Evolutionary conservation across 2,329 filamentous ascomycete species (phyloP).

Genomic region (Raffaelea arxii): DNA sequence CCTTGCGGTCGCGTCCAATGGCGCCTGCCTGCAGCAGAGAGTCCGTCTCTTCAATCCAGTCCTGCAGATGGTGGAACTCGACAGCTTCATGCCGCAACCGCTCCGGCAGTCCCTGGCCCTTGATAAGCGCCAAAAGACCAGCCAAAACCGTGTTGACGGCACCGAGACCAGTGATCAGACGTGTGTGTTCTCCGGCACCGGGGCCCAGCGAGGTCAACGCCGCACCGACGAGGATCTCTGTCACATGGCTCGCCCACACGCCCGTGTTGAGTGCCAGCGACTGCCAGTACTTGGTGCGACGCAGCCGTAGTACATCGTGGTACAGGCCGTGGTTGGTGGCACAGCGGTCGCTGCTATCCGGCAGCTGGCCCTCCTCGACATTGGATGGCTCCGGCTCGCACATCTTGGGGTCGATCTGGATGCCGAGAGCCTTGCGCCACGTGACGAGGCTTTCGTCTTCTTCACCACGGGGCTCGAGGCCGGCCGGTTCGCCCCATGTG

Average conservation of each 20-base stretch:
- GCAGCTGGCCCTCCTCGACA: slow-evolving; percentile 25
- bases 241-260: slow-evolving; percentile 32
- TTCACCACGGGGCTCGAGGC: slow-evolving; percentile 21
- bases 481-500: slow-evolving; percentile 27
- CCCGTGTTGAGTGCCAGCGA: slow-evolving; percentile 24
- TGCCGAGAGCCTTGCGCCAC: slow-evolving; percentile 33
- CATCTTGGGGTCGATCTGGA: slow-evolving; percentile 22
- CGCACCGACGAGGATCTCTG: slow-evolving; percentile 37
- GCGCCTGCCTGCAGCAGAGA: slow-evolving; percentile 30
- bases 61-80: slow-evolving; percentile 35
- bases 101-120: slow-evolving; percentile 40
- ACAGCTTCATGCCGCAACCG: slow-evolving; percentile 34
- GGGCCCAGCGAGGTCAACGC: slow-evolving; percentile 36
- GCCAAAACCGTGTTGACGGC: slow-evolving; percentile 54
- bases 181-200: slow-evolving; percentile 35
- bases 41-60: slow-evolving; percentile 46
- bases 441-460: slow-evolving; percentile 30
- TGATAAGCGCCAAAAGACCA: slow-evolving; percentile 47
- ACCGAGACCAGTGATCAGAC: slow-evolving; percentile 46
- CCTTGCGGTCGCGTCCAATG: slow-evolving; percentile 29
- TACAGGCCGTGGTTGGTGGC: too few species aligned
- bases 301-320: slow-evolving; percentile 23
- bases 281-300: slow-evolving; percentile 21
- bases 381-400: slow-evolving; percentile 12
- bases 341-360: slow-evolving; percentile 21